Conservation (phyloP, 805 yeast genomes). For the Cyberlindnera saturnus region DNA sequence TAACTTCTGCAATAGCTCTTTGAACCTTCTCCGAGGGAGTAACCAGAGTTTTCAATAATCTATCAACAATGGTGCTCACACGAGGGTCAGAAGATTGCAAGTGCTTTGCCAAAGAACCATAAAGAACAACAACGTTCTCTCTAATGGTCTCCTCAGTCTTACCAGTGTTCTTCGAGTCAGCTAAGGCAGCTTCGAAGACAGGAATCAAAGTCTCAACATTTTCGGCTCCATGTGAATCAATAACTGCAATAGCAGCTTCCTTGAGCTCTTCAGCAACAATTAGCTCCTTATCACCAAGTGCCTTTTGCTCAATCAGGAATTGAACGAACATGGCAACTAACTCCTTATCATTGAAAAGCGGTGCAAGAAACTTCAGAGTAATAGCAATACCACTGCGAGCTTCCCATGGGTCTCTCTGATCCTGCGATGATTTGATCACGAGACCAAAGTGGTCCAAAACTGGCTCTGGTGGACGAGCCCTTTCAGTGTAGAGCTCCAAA, state of each 20-base stretch:
- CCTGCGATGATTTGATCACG: slow-evolving; percentile 52
- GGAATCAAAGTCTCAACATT: slow-evolving; percentile 73
- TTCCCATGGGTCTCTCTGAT: slow-evolving; percentile 77
- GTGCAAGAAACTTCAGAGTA: slow-evolving; percentile 51
- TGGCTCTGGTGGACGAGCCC: slow-evolving; percentile 71
- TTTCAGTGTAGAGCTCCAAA: slow-evolving; percentile 49
- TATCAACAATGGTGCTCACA: slow-evolving; percentile 55
- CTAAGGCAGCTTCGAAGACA: slow-evolving; percentile 66
- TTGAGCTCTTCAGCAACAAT: slow-evolving; percentile 77
- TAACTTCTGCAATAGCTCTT: slow-evolving; percentile 76
- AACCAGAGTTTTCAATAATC: slow-evolving; percentile 67
- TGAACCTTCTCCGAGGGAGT: slow-evolving; percentile 91
- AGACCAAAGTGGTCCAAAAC: slow-evolving; percentile 76
- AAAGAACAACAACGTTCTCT: slow-evolving; percentile 78
- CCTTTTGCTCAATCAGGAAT: slow-evolving; percentile 56
- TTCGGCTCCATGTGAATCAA: slow-evolving; percentile 57
- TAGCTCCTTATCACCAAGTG: slow-evolving; percentile 69
- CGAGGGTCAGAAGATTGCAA: slow-evolving; percentile 61
- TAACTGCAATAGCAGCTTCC: slow-evolving; percentile 78
- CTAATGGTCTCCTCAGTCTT: slow-evolving; percentile 54
- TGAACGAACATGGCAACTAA: slow-evolving; percentile 50
- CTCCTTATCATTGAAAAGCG: slow-evolving; percentile 28
- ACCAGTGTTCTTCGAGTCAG: slow-evolving; percentile 39
- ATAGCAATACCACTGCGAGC: slow-evolving; percentile 77
- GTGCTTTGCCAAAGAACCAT: slow-evolving; percentile 89